These are phyloP conservation scores for Polyporus arcularius DNA, from an alignment of 768 basidiomycete genomes.

Conservation along the genomic window DNA sequence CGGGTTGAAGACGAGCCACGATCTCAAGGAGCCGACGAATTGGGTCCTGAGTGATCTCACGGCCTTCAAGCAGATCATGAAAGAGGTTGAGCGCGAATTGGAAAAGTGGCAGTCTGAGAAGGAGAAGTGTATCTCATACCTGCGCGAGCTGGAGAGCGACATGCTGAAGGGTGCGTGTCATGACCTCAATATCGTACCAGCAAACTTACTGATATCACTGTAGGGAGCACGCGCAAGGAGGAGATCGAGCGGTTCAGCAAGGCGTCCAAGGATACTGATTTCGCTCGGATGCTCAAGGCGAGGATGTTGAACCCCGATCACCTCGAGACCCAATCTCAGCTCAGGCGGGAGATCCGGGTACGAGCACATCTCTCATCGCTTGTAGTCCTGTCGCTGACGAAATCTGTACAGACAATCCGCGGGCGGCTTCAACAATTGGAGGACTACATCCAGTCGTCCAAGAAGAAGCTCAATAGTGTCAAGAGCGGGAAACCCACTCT, in stretches of 20 bases:
- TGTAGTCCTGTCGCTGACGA: background rate
- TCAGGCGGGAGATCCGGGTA: constrained; percentile 75
- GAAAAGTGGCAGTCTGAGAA: constrained; percentile 49
- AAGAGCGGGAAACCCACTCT: constrained; percentile 63
- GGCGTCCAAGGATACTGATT: constrained; percentile 77
- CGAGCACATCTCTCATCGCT: constrained; percentile 22
- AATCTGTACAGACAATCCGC: constrained; percentile 52
- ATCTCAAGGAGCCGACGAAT: constrained; percentile 47
- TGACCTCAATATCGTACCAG: too few species aligned
- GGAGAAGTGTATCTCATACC: constrained; percentile 39
- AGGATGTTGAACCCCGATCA: constrained; percentile 72
- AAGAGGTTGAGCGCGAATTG: constrained; percentile 43
- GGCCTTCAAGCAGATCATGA: constrained; percentile 52
- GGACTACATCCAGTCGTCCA: constrained; percentile 64
- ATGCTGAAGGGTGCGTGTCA: constrained; percentile 62
- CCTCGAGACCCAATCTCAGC: constrained; percentile 74
- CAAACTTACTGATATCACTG: background rate
- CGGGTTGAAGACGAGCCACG: constrained; percentile 42
- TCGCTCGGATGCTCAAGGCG: constrained; percentile 49
- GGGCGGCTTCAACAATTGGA: constrained; percentile 82
- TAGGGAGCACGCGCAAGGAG: constrained; percentile 80
- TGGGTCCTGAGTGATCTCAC: constrained; percentile 57
- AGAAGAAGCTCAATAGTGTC: constrained; percentile 65
- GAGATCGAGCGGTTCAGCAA: constrained; percentile 80
- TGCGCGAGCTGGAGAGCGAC: constrained; percentile 62